A percentile compares a stretch with the other conserved stretches of the same genome.
Evolutionary conservation across 2,329 filamentous ascomycete species (phyloP).

Genomic region (Aspergillus neotritici): DNA sequence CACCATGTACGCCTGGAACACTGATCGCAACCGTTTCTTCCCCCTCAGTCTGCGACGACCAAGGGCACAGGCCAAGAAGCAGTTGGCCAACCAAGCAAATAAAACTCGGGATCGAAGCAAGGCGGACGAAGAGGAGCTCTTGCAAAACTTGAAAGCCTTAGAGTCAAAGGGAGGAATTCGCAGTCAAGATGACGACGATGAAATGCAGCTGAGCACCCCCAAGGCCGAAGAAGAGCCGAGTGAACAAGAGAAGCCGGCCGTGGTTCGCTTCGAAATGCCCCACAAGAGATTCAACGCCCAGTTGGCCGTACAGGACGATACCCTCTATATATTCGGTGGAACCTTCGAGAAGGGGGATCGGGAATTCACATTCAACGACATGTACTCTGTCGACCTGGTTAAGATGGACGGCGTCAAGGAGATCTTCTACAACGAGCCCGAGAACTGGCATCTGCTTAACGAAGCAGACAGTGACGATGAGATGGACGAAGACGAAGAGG

Average conservation of each 20-base stretch:
- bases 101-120: conserved; percentile 65
- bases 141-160: conserved; percentile 79
- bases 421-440: conserved; percentile 76
- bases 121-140: conserved; percentile 84
- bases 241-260: conserved; percentile 53
- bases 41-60: conserved; percentile 71
- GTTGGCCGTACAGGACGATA: conserved; percentile 83
- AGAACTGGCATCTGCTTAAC: conserved; percentile 71
- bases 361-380: conserved; percentile 92
- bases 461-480: conserved; percentile 57
- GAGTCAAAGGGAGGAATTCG: conserved; percentile 66
- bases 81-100: conserved; percentile 36
- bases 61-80: conserved; percentile 60
- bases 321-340: conserved; percentile 88
- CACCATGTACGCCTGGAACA: conserved; percentile 83
- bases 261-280: conserved; percentile 73
- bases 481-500: conserved; percentile 40
- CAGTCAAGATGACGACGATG: conserved; percentile 41
- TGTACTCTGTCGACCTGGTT: conserved; percentile 88
- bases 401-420: conserved; percentile 93
- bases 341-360: conserved; percentile 93
- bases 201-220: conserved; percentile 38
- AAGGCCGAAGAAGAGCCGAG: conserved; percentile 52
- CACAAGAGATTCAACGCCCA: conserved; percentile 88
- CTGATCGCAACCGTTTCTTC: conserved; percentile 93